A percentile compares a stretch with the other conserved stretches of the same genome.
Conservation (phyloP, 192 early-diverging fungal species). For the Backusella tuberculispora region DNA sequence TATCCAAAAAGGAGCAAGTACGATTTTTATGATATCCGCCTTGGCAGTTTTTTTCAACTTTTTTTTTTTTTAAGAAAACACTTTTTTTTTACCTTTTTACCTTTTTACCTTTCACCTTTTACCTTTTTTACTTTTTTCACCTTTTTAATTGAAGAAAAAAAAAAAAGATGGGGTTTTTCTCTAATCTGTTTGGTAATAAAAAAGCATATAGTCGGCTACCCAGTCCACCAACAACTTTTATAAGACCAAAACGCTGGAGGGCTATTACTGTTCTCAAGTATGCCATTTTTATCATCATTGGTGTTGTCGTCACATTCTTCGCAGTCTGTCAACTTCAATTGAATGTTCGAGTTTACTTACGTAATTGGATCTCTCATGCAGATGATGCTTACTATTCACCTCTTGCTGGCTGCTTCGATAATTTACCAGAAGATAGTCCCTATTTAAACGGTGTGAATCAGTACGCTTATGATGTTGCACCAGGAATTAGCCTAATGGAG, state of each 20-base stretch:
- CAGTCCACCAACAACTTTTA: constrained; percentile 12
- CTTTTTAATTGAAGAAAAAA: neutral
- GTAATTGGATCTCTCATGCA: constrained; percentile 46
- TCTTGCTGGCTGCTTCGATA: constrained; percentile 42
- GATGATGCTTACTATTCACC: constrained; percentile 38
- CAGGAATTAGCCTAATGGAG: constrained; percentile 39
- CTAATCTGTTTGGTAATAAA: neutral
- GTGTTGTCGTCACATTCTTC: constrained; percentile 35
- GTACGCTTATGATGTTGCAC: constrained; percentile 38
- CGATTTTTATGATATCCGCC: neutral
- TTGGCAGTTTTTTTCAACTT: neutral
- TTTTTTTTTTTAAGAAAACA: neutral
- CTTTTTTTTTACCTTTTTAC: neutral
- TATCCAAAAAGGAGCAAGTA: too few species aligned
- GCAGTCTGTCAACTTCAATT: constrained; percentile 41
- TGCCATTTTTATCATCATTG: constrained; percentile 1
- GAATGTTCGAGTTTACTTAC: constrained; percentile 41
- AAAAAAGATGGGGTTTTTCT: constrained; percentile 6
- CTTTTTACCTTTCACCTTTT: too few species aligned
- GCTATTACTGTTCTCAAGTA: constrained; percentile 27
- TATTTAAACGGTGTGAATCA: constrained; percentile 26
- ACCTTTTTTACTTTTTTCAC: neutral
- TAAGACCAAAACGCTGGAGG: constrained; percentile 30
- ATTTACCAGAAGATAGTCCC: constrained; percentile 25
- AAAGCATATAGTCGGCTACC: constrained; percentile 4